Evolutionary conservation across 768 basidiomycete genomes (phyloP).

Genomic region (Trametes cinnabarina): DNA sequence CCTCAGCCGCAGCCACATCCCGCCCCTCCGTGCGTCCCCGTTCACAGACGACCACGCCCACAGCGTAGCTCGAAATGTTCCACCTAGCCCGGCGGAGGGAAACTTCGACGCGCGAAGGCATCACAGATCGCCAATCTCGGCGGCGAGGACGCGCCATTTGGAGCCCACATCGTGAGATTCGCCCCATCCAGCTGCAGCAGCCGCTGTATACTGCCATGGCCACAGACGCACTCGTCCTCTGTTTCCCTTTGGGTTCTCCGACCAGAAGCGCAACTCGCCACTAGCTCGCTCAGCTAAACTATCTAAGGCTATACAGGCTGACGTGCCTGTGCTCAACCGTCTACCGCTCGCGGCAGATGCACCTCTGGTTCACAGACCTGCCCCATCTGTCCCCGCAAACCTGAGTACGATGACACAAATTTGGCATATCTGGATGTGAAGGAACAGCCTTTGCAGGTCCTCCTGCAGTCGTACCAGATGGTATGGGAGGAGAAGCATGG

Average conservation of each 20-base stretch:
- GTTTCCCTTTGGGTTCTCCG: slow-evolving; percentile 3
- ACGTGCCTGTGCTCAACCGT: too few relatives aligned
- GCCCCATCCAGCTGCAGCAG: not conserved
- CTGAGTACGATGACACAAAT: not conserved
- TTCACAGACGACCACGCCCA: too few relatives aligned
- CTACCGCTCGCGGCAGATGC: not conserved
- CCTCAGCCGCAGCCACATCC: too few relatives aligned
- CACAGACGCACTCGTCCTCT: not conserved
- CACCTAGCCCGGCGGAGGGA: not conserved
- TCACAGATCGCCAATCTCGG: not conserved
- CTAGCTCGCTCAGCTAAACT: slow-evolving; percentile 5
- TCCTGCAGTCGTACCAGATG: not conserved
- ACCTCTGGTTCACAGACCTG: not conserved
- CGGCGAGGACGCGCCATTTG: slow-evolving; percentile 1
- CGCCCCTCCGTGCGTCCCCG: not conserved
- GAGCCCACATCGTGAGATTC: slow-evolving; percentile 8
- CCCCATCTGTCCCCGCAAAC: not conserved
- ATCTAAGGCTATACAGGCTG: slow-evolving; percentile 1
- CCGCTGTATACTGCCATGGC: too few relatives aligned
- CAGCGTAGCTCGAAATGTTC: not conserved
- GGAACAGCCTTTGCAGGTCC: not conserved
- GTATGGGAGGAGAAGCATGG: not conserved
- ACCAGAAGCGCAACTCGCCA: slow-evolving; percentile 7
- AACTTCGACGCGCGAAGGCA: not conserved
- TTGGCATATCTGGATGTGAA: not conserved